These are phyloP conservation scores for Sextonia rubra DNA, from an alignment of 164 flowering plant species.

Conservation along the genomic window DNA sequence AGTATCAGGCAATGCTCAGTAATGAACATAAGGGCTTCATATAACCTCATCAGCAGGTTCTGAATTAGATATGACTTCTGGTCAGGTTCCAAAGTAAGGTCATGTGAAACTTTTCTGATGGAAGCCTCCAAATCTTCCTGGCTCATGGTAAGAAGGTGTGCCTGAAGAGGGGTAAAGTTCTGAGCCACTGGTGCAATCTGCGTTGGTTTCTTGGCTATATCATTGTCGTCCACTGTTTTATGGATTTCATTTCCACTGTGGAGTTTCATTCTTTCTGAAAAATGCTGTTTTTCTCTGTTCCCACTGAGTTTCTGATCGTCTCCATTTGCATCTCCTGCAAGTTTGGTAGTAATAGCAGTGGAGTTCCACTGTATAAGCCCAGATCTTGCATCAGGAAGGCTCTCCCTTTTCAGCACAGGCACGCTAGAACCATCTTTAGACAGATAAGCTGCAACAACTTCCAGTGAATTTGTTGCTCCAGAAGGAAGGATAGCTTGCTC, in stretches of 20 bases:
- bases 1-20: background rate
- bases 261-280: constrained; percentile 19
- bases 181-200: constrained; percentile 15
- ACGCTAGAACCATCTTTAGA: constrained; percentile 29
- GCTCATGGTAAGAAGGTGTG: constrained; percentile 35
- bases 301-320: constrained; percentile 17
- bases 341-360: constrained; percentile 14
- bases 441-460: constrained; percentile 44
- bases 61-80: constrained; percentile 60
- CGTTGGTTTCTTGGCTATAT: constrained; percentile 18
- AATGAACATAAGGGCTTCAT: background rate
- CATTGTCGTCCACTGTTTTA: constrained; percentile 10
- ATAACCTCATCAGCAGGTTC: constrained; percentile 65
- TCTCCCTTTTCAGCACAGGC: constrained; percentile 18
- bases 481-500: constrained; percentile 25
- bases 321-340: constrained; percentile 12
- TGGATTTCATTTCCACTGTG: constrained; percentile 18
- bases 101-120: constrained; percentile 55
- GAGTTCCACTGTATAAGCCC: constrained; percentile 10
- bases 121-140: constrained; percentile 66
- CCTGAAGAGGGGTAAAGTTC: constrained; percentile 27
- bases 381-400: constrained; percentile 9
- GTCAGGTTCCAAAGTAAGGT: constrained; percentile 51
- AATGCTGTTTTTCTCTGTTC: constrained; percentile 17
- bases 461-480: constrained; percentile 39